Evolutionary conservation across 1,284 basidiomycete genomes (phyloP), one percentile per base, ranked within the genome.

Genomic region (Mycosarcoma maydis): DNA sequence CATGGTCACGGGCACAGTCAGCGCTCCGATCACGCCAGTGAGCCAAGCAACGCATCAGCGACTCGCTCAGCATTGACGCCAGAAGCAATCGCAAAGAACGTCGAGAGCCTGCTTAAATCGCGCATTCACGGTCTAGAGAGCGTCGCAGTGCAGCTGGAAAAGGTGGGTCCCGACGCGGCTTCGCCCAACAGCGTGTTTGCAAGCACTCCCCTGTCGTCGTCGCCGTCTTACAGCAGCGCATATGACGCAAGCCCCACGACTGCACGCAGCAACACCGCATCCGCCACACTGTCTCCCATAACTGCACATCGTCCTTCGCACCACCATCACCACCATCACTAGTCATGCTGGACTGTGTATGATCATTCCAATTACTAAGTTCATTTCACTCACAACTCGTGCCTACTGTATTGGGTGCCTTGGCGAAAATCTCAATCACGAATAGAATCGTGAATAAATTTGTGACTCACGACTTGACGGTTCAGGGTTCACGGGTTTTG

Each of bases 1-100:
- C 3, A 89, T 51, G 86, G 88, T 24, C 83, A 90, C 16, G 20
- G 86, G 7, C 56, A 87, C 41, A 75, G 82, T 5, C 64, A 85
- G 46, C 36, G 83, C 16, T 27, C 77, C 83, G n/a, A 39, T 26
- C 46, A 49, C 26, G 78, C 79, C 77, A 13, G 50, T 24, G 42
- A 45, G 50, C 29, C 29, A 20, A 20, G 36, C 19, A 37, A 37
- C 19, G 36, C n/a, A n/a, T n/a, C n/a, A n/a, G n/a, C n/a, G n/a
- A n/a, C n/a, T n/a, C n/a, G n/a, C n/a, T n/a, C 13, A 32, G 19
- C 54, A 13, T 13, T 24, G 2, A 57, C 56, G 23, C 76, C 76
- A 20, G 76, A 78, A 42, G 45, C 45, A 4, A 42, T 78, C 13
- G 66, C 62, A 4, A 44, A 39, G 13, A 51, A 55, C 24, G 77